Evolutionary conservation across 139 green algal genomes (phyloP), one percentile per base, ranked within the genome.

Genomic region (Desmodesmus armatus): DNA sequence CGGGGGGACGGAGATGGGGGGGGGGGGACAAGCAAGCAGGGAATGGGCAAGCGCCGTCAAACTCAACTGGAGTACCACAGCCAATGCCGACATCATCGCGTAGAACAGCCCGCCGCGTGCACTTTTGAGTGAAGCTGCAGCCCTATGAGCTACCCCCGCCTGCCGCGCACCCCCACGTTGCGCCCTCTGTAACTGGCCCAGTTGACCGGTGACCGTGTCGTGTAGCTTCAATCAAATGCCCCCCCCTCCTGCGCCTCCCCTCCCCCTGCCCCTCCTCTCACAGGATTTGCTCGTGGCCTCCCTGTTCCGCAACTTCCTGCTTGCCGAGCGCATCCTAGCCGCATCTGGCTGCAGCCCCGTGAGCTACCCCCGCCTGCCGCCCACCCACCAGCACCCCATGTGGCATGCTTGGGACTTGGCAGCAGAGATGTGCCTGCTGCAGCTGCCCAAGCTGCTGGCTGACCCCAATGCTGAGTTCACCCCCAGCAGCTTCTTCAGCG

Each of bases 61-160:
- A 92, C 94, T 98, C 25, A 98, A 98, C 86, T 99, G 97, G 97
- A 98, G 99, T 73, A 99, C 99, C 93, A 99, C 96, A 0, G 97
- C 97, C 81, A 98, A 99, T 89, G 99, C 97, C 2, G 97, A 99
- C 93, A 99, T 96, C 69, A 99, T 99, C 63, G 97, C 97, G 6
- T 99, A 97, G 97, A 99, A 99, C 88, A 93, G 95, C 74, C 92
- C 99, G 51, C 97, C 97, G 6, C 89, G 95, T 13, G 90, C 92
- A 33, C 92, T 99, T 13, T 99, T 99, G 77, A n/a, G n/a, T n/a
- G n/a, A n/a, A n/a, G 91, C 83, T 98, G 96, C 92, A 96, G 88
- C 31, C 97, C 97, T 0, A 80, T 98, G 5, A 96, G 91, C 35
- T 94, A 93, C 87, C 97, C 97, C 9, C 90, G 90, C 7, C 93